Evolutionary conservation across 208 protist species (phyloP).

Genomic region (Leishmania major): DNA sequence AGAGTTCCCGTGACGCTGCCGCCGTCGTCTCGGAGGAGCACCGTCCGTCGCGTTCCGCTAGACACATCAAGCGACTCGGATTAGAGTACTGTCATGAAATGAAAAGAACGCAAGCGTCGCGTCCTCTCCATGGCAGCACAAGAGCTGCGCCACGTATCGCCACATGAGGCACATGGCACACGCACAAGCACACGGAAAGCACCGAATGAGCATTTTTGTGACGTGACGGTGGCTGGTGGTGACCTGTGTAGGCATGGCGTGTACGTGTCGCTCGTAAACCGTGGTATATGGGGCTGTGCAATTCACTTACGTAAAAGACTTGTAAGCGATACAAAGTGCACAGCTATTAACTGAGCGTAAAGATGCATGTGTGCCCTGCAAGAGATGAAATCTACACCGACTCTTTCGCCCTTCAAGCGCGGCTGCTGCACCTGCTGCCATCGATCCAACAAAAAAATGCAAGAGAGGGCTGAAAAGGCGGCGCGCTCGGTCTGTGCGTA

Average conservation of each 20-base stretch:
- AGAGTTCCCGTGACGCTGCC: slow-evolving; percentile 33
- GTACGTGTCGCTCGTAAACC: neutral
- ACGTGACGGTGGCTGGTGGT: neutral
- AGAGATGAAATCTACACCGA: neutral
- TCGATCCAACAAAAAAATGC: neutral
- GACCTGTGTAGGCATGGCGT: neutral
- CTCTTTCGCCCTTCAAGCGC: neutral
- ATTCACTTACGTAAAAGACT: slow-evolving; percentile 1
- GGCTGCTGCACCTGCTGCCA: neutral
- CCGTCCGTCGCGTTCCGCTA: slow-evolving; percentile 31
- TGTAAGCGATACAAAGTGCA: neutral
- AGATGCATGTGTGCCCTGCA: neutral
- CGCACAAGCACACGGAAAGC: neutral
- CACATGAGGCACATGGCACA: neutral
- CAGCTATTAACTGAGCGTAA: neutral
- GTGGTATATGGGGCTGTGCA: neutral
- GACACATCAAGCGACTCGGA: slow-evolving; percentile 55
- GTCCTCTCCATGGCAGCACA: neutral
- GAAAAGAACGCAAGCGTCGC: neutral
- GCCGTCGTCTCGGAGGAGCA: slow-evolving; percentile 19
- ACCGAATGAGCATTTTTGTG: neutral
- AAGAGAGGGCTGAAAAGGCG: neutral
- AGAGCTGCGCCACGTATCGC: neutral
- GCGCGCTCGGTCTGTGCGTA: neutral
- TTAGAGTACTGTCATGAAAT: neutral